A percentile compares a stretch with the other conserved stretches of the same genome.
phyloP scores from a whole-genome alignment of 768 basidiomycete species.

The Dentipellis sp. region DNA sequence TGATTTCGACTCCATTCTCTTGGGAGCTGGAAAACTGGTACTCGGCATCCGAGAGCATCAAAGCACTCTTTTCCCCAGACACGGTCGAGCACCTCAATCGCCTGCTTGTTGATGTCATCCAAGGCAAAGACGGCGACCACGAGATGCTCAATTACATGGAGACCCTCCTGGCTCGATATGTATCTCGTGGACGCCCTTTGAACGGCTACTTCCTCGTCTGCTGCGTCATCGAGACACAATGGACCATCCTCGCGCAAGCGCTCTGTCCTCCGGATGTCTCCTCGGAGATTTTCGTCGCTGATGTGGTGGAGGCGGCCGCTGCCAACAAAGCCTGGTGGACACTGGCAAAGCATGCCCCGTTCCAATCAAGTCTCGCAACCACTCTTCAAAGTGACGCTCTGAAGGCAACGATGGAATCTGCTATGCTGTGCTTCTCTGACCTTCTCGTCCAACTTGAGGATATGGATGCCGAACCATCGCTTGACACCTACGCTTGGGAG shows the following conservation, averaged over 20 bases:
- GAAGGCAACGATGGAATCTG: slow-evolving; percentile 42
- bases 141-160: slow-evolving; percentile 45
- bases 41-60: slow-evolving; percentile 40
- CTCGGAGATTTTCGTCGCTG: slow-evolving; percentile 22
- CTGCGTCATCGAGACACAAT: slow-evolving; percentile 77
- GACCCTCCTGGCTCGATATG: slow-evolving; percentile 68
- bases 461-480: slow-evolving; percentile 68
- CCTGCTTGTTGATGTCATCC: slow-evolving; percentile 50
- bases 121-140: slow-evolving; percentile 41
- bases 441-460: slow-evolving; percentile 73
- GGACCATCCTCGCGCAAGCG: slow-evolving; percentile 77
- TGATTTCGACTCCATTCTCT: slow-evolving; percentile 66
- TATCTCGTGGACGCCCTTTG: slow-evolving; percentile 64
- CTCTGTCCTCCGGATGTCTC: slow-evolving; percentile 26
- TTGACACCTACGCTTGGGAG: slow-evolving; percentile 89
- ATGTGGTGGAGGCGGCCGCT: slow-evolving; percentile 56
- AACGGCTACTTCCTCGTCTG: slow-evolving; percentile 88
- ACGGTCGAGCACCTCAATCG: slow-evolving; percentile 68
- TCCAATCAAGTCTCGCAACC: slow-evolving; percentile 31
- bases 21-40: slow-evolving; percentile 69
- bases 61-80: slow-evolving; percentile 51
- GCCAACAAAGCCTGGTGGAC: slow-evolving; percentile 76
- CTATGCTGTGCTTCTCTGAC: slow-evolving; percentile 71
- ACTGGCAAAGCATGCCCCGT: slow-evolving; percentile 46
- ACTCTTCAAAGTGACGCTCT: slow-evolving; percentile 22